Evolutionary conservation across 306 rosid species (phyloP).

Genomic region (Glycyrrhiza uralensis): DNA sequence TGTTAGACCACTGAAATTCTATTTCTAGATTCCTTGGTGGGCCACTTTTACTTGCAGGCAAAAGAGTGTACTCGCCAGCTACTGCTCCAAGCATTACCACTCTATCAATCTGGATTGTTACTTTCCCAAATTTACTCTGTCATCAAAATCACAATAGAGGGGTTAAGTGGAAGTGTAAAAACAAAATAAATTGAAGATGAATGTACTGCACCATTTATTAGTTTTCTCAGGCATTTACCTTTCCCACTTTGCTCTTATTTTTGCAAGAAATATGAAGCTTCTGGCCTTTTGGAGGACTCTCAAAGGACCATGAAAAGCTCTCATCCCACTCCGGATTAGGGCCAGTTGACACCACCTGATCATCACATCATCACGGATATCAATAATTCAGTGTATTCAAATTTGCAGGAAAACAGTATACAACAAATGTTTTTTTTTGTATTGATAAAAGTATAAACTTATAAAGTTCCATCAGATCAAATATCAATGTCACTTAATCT

Average conservation of each 20-base stretch:
- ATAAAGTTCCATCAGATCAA: neutral
- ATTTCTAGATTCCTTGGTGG: slow-evolving; percentile 88
- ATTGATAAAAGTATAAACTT: neutral
- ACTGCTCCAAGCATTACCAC: slow-evolving; percentile 98
- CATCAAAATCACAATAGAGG: slow-evolving; percentile 18
- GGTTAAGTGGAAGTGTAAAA: neutral
- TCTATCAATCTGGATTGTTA: slow-evolving; percentile 93
- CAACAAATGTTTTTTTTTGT: neutral
- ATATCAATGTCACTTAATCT: too few relatives aligned
- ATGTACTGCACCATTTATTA: neutral
- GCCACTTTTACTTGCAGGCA: slow-evolving; percentile 95
- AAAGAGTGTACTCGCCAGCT: slow-evolving; percentile 86
- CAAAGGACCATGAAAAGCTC: slow-evolving; percentile 93
- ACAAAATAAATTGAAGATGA: neutral
- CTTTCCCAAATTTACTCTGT: slow-evolving; percentile 97
- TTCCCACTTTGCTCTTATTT: slow-evolving; percentile 99
- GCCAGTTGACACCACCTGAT: slow-evolving; percentile 91
- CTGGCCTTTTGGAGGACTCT: slow-evolving; percentile 99
- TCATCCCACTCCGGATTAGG: slow-evolving; percentile 98
- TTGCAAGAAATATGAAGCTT: slow-evolving; percentile 98
- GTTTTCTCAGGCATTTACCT: slow-evolving; percentile 49
- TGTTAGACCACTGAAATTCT: slow-evolving; percentile 98
- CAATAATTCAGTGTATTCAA: slow-evolving; percentile 5
- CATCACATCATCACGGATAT: slow-evolving; percentile 11
- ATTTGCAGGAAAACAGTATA: neutral